Evolutionary conservation across 495 filamentous ascomycete genomes (phyloP).

Genomic region (Cercophora scortea): DNA sequence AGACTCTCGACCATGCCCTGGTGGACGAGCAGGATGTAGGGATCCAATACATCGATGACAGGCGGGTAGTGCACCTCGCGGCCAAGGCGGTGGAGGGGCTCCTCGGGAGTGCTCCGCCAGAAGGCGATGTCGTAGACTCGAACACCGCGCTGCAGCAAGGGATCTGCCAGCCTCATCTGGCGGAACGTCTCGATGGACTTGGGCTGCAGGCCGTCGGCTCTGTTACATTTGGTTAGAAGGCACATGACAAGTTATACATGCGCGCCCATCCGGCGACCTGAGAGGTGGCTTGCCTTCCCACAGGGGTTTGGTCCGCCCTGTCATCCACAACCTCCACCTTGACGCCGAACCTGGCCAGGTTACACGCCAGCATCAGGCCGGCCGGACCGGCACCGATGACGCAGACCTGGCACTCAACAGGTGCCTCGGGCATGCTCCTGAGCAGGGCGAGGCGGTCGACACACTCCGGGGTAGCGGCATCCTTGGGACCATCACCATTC

Average conservation of each 20-base stretch:
- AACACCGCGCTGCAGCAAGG: constrained; percentile 52
- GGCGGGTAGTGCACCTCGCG: constrained; percentile 44
- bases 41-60: constrained; percentile 60
- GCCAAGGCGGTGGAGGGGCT: constrained; percentile 43
- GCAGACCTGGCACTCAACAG: constrained; percentile 44
- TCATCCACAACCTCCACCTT: constrained; percentile 55
- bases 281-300: constrained; percentile 38
- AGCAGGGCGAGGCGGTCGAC: constrained; percentile 28
- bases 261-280: not conserved
- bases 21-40: constrained; percentile 64
- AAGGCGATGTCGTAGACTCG: constrained; percentile 65
- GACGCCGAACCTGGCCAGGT: constrained; percentile 58
- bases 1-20: constrained; percentile 67
- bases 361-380: constrained; percentile 63
- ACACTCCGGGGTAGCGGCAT: constrained; percentile 7
- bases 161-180: constrained; percentile 59
- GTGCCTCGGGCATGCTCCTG: constrained; percentile 28
- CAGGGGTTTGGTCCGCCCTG: constrained; percentile 50
- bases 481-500: constrained; percentile 12
- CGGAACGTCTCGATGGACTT: constrained; percentile 38
- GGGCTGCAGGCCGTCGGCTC: constrained; percentile 64
- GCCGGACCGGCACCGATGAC: constrained; percentile 65
- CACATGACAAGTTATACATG: too few species aligned
- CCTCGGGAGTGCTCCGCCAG: constrained; percentile 56
- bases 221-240: constrained; percentile 7